Conservation (phyloP, 2,329 filamentous ascomycete species). For the Zymoseptoria pseudotritici region DNA sequence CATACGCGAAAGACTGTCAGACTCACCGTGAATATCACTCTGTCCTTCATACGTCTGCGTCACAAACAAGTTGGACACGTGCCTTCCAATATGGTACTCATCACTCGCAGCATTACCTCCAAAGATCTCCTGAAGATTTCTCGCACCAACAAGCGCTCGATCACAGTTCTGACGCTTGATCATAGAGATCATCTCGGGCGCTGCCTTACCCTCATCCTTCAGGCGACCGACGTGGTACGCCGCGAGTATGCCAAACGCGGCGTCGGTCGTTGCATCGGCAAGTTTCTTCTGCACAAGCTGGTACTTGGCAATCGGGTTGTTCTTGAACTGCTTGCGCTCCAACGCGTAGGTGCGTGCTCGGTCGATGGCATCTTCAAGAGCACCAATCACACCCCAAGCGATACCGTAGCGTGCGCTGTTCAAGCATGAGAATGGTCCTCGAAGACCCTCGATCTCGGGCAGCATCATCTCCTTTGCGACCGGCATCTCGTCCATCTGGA, state of each 20-base stretch:
- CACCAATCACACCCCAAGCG: slow-evolving; percentile 86
- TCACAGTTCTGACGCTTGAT: slow-evolving; percentile 98
- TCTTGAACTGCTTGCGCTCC: slow-evolving; percentile 92
- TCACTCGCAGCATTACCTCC: slow-evolving; percentile 97
- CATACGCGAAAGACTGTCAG: slow-evolving; percentile 1
- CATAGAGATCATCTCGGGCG: slow-evolving; percentile 94
- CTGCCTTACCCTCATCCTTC: slow-evolving; percentile 81
- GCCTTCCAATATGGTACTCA: slow-evolving; percentile 89
- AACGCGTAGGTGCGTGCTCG: slow-evolving; percentile 80
- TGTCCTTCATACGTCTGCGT: slow-evolving; percentile 98
- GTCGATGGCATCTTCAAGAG: slow-evolving; percentile 81
- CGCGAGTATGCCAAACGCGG: slow-evolving; percentile 82
- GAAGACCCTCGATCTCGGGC: slow-evolving; percentile 76
- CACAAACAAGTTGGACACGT: slow-evolving; percentile 93
- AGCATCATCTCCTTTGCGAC: slow-evolving; percentile 92
- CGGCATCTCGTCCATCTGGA: slow-evolving; percentile 84
- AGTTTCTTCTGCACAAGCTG: slow-evolving; percentile 98
- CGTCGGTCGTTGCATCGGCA: slow-evolving; percentile 84
- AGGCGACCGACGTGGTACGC: slow-evolving; percentile 84
- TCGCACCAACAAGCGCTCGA: slow-evolving; percentile 69
- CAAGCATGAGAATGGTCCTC: slow-evolving; percentile 84
- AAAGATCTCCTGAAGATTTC: slow-evolving; percentile 87
- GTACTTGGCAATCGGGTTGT: slow-evolving; percentile 89
- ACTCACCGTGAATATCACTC: slow-evolving; percentile 91
- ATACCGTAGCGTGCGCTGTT: slow-evolving; percentile 94